Percentiles rank a stretch among this genome's conserved stretches.
Evolutionary conservation across 352 stramenopile species (phyloP).

Genomic region (Blastocystis sp.): DNA sequence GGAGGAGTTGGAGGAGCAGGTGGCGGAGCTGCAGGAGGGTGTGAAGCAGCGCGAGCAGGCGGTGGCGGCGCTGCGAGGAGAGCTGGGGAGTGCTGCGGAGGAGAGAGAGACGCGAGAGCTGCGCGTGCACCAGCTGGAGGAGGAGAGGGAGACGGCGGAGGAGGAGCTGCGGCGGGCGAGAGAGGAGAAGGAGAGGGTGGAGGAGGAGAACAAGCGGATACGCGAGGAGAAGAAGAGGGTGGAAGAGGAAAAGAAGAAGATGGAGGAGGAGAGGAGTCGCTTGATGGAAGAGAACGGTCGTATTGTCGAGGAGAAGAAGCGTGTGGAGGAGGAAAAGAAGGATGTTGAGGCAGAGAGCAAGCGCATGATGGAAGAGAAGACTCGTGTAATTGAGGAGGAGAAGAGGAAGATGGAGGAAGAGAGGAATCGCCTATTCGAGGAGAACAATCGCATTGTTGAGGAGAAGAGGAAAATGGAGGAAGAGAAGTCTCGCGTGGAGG

Average conservation of each 20-base stretch:
- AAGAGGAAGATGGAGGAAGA: neutral
- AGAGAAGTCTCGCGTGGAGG: neutral
- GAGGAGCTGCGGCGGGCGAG: neutral
- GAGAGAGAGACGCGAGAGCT: neutral
- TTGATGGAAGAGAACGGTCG: neutral
- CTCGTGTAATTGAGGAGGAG: neutral
- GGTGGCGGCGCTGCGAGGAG: neutral
- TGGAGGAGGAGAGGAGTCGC: neutral
- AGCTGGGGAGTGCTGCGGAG: neutral
- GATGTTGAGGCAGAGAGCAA: neutral
- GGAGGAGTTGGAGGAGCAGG: neutral
- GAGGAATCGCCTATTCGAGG: no score
- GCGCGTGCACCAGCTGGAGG: neutral
- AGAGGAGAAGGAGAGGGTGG: neutral
- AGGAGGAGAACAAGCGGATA: neutral
- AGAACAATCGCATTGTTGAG: neutral
- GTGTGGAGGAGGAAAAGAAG: neutral
- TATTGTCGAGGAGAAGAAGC: neutral
- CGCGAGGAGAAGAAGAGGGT: neutral
- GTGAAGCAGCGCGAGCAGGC: neutral
- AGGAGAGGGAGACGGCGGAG: neutral
- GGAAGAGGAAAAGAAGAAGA: neutral
- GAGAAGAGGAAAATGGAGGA: neutral
- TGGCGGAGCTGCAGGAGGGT: neutral
- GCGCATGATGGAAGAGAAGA: no score